These are phyloP conservation scores for Quercus glauca DNA, from an alignment of 306 rosid genomes.

Conservation along the genomic window DNA sequence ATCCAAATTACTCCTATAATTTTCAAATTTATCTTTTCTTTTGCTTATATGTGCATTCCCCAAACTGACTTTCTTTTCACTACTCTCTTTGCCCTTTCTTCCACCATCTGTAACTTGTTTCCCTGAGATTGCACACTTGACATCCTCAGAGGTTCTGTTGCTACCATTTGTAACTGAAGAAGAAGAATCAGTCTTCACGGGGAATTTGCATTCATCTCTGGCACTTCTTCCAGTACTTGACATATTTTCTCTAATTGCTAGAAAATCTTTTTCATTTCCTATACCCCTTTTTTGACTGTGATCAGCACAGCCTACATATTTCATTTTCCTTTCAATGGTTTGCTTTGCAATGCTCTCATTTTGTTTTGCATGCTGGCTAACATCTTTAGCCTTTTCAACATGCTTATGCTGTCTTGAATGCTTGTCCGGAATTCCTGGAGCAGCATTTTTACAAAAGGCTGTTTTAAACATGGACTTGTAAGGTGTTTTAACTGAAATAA, in stretches of 20 bases:
- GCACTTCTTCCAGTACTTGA: constrained; percentile 19
- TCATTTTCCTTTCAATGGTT: constrained; percentile 37
- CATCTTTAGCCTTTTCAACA: constrained; percentile 37
- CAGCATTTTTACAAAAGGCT: constrained; percentile 18
- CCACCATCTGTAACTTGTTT: constrained; percentile 26
- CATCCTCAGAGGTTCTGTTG: constrained; percentile 25
- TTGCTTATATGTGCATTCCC: constrained; percentile 33
- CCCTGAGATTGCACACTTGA: constrained; percentile 7
- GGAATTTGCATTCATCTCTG: constrained; percentile 27
- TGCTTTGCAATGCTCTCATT: constrained; percentile 25
- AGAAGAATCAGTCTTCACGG: constrained; percentile 26
- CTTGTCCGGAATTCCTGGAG: constrained; percentile 32
- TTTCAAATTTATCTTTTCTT: constrained; percentile 39
- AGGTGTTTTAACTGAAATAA: constrained; percentile 54
- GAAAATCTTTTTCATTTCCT: constrained; percentile 24
- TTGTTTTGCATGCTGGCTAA: constrained; percentile 23
- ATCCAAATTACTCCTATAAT: constrained; percentile 34
- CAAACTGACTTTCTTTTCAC: constrained; percentile 37
- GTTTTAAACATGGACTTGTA: constrained; percentile 57
- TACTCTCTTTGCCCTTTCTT: constrained; percentile 20
- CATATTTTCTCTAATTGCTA: constrained; percentile 29
- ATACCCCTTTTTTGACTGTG: constrained; percentile 30
- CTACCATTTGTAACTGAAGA: constrained; percentile 26
- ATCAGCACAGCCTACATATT: constrained; percentile 25
- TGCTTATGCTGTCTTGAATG: constrained; percentile 28